Conservation (phyloP, 495 filamentous ascomycete species). For the Tuber brumale region DNA sequence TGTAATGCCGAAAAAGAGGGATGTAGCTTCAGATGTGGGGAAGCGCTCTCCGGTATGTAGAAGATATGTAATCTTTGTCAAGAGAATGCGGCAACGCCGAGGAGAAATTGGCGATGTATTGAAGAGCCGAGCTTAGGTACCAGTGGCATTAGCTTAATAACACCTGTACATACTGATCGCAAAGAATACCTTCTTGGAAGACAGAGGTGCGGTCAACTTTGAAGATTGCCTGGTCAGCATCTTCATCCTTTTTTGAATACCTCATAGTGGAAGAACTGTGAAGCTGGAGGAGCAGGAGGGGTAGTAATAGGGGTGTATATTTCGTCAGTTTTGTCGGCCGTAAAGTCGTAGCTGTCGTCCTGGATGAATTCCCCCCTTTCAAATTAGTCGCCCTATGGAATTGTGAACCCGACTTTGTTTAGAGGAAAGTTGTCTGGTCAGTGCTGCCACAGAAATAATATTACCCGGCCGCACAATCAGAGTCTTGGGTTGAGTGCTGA, state of each 20-base stretch:
- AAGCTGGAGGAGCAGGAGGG: conserved; percentile 14
- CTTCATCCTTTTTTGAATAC: conserved; percentile 98
- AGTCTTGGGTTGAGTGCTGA: neutral
- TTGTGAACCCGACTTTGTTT: neutral
- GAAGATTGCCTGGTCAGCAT: conserved; percentile 84
- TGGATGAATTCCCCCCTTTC: conserved; percentile 28
- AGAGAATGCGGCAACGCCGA: conserved; percentile 85
- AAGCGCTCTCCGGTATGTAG: conserved; percentile 96
- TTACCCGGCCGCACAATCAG: conserved; percentile 26
- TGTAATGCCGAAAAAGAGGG: conserved; percentile 97
- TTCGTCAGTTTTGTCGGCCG: conserved; percentile 21
- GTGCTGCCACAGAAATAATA: conserved; percentile 8
- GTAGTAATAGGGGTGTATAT: conserved; percentile 15
- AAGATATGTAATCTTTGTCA: conserved; percentile 96
- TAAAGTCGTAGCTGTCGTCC: conserved; percentile 20
- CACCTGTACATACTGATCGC: conserved; percentile 21
- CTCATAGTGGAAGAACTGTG: conserved; percentile 55
- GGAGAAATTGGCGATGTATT: conserved; percentile 93
- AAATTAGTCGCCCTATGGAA: neutral
- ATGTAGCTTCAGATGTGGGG: conserved; percentile 93
- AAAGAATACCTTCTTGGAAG: conserved; percentile 84
- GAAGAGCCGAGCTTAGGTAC: conserved; percentile 76
- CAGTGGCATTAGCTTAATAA: conserved; percentile 7
- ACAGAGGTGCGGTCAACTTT: conserved; percentile 97
- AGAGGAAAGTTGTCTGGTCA: conserved; percentile 33